phyloP scores from a whole-genome alignment of 192 early-diverging fungal species.

The Fimicolochytrium jonesii region DNA sequence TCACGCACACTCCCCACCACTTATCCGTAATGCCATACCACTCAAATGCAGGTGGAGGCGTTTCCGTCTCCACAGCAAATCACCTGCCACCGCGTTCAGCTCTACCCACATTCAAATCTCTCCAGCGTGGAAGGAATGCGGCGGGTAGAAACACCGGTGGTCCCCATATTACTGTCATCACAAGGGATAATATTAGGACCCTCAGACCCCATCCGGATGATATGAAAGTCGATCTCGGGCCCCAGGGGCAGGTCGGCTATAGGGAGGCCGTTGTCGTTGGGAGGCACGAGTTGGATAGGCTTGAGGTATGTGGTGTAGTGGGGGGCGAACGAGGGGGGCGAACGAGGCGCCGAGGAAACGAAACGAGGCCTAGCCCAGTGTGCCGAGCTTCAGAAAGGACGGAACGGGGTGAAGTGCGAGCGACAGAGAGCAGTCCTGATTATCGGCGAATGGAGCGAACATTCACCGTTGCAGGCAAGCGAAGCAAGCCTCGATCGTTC shows the following conservation, averaged over 20 bases:
- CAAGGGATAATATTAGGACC: slow-evolving; percentile 53
- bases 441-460: too few species aligned
- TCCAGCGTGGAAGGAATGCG: too few species aligned
- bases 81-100: too few species aligned
- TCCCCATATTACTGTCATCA: slow-evolving; percentile 57
- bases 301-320: slow-evolving; percentile 25
- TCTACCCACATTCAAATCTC: too few species aligned
- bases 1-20: too few species aligned
- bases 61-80: too few species aligned
- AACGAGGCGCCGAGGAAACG: neutral
- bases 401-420: neutral
- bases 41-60: too few species aligned
- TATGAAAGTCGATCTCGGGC: slow-evolving; percentile 17
- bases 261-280: slow-evolving; percentile 3
- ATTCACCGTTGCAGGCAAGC: too few species aligned
- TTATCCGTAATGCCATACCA: too few species aligned
- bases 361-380: neutral
- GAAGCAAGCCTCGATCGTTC: too few species aligned
- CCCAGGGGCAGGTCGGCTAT: slow-evolving; percentile 5
- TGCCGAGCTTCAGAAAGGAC: too few species aligned
- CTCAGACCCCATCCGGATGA: slow-evolving; percentile 43
- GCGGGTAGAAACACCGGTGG: too few species aligned
- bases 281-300: slow-evolving; percentile 26
- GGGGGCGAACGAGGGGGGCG: neutral
- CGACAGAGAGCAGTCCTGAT: neutral